Evolutionary conservation across 2,329 filamentous ascomycete species (phyloP), one percentile per base, ranked within the genome.

Genomic region (Karstenula rhodostoma): DNA sequence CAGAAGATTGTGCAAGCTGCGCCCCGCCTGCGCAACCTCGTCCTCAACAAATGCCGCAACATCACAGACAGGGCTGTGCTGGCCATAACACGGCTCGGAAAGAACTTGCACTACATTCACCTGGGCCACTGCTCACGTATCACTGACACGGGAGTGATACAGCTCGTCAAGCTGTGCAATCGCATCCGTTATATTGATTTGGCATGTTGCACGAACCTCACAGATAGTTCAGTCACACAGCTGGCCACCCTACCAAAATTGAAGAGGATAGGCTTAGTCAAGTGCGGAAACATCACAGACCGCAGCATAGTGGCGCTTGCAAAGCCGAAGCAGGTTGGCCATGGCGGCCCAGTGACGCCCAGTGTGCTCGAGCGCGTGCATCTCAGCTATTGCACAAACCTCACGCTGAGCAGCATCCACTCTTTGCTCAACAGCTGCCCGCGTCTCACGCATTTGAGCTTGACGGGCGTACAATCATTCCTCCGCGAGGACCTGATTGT

Each of bases 141-240:
- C 73, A 97, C 94, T 0, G 95, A 99, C 73, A 85, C 89, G 37
- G 94, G 93, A 1, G 93, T 99, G 19, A 91, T 91, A 69, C 89
- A 89, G 57, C 84, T 99, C 33, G 93, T 97, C 42, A 89, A 90
- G 67, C 84, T 84, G 56, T 99, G 95, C 83, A 98, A 94, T 72
- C 88, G 95, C 25, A 98, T 99, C 67, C 87, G 95, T 57, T 99
- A 99, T 76, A 99, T 99, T 65, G 95, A 99, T 75, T 82, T 99
- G 46, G 95, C 95, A n/a, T 98, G 95, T 80, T 99, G 95, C 78
- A 87, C 86, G 15, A 89, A 92, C 68, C 82, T 99, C 62, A 98
- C 95, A 0, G 95, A 99, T 70, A 84, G 86, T 12, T 97, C 94
- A 23, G 90, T 99, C 17, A 90, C 86, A 63, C 90, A 92, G 65